Evolutionary conservation across 331 rosid genomes (phyloP), one percentile per base, ranked within the genome.

Genomic region (Quercus lobata): DNA sequence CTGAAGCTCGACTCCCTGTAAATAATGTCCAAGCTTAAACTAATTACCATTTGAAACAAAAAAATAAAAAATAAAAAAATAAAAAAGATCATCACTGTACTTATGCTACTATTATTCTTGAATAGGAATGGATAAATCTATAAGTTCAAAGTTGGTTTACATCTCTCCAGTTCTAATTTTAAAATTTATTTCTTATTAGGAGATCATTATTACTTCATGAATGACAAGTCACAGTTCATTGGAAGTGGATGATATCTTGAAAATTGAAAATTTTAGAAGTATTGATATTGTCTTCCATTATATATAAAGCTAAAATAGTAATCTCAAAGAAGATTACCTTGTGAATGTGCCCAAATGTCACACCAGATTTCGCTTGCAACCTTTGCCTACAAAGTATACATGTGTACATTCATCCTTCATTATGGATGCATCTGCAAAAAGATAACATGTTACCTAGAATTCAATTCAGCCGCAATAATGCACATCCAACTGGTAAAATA

Each of bases 271-370:
- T 66, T 63, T 63, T 15, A 15, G 1, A 63, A 16, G 19, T 63
- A 63, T 14, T 63, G 49, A 46, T 49, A 69, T 41, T 71, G 8
- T n/a, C n/a, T 49, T 46, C 10, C 60, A n/a, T 8, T 41, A 41
- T 41, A 41, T 25, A 9, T 15, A 12, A 15, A 72, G 21, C 12
- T 41, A 29, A 53, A 71, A 34, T 21, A 73, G 6, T 35, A 49
- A 75, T 84, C 74, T 9, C 71, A 80, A 70, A 79, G 76, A 70
- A 75, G 63, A 69, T 8, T 85, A 93, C 97, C 93, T 91, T 90
- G 54, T 90, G 97, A 83, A 89, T 89, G 82, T 91, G 88, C 63
- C 92, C 93, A 82, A 93, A 84, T 22, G 91, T 87, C 73, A 91
- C 92, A 37, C 96, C 93, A 78, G 92, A 83, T 57, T 91, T 88